Conservation (phyloP, 495 filamentous ascomycete species). For the Penicillium manginii region DNA sequence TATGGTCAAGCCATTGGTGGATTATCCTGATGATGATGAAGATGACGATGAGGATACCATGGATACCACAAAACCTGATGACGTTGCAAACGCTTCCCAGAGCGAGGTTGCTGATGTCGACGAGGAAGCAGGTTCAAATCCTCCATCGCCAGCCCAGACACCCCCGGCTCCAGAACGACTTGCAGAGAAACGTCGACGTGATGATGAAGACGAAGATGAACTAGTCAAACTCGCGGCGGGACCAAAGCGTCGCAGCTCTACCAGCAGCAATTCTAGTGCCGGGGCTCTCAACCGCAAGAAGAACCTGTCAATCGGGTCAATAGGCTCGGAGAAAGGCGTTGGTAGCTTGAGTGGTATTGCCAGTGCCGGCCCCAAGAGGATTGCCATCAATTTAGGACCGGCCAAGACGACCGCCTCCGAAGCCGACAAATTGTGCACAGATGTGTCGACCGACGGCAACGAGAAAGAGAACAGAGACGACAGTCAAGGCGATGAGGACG, state of each 20-base stretch:
- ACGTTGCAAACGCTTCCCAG: constrained; percentile 19
- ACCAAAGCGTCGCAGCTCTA: constrained; percentile 67
- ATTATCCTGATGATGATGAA: constrained; percentile 90
- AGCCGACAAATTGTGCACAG: constrained; percentile 17
- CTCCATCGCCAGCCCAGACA: constrained; percentile 39
- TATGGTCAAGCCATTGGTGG: constrained; percentile 75
- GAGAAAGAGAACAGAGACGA: constrained; percentile 47
- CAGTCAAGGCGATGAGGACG: constrained; percentile 32
- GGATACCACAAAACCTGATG: constrained; percentile 51
- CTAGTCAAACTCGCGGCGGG: constrained; percentile 69
- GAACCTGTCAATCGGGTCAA: constrained; percentile 40
- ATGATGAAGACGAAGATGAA: constrained; percentile 86
- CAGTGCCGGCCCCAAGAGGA: constrained; percentile 47
- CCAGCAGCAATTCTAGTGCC: constrained; percentile 39
- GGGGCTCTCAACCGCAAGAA: constrained; percentile 47
- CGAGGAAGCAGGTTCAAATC: constrained; percentile 32
- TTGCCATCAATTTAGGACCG: constrained; percentile 51
- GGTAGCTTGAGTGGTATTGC: constrained; percentile 27
- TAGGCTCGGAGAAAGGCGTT: constrained; percentile 29
- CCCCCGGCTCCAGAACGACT: constrained; percentile 67
- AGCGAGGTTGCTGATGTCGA: constrained; percentile 20
- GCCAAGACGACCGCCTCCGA: constrained; percentile 25
- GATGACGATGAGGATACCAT: constrained; percentile 61
- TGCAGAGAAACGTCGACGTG: constrained; percentile 88
- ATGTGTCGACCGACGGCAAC: constrained; percentile 22